A percentile compares a stretch with the other conserved stretches of the same genome.
Evolutionary conservation across 208 protist species (phyloP).

Genomic region (Leishmania tropica): DNA sequence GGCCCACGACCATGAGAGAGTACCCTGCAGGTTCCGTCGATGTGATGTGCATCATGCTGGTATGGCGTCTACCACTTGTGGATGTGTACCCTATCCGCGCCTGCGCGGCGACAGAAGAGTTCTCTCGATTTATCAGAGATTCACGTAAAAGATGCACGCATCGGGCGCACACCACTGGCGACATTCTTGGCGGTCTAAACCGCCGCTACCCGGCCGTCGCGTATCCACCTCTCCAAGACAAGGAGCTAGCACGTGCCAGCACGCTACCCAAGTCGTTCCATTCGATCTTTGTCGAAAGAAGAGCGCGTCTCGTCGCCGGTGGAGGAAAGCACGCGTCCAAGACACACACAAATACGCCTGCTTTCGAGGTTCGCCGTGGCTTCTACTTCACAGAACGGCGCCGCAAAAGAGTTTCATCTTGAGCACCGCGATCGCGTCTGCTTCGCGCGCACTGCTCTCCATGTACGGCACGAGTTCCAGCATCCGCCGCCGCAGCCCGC

Average conservation of each 20-base stretch:
- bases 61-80: background rate
- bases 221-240: too few relatives aligned
- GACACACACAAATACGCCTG: background rate
- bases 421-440: conserved; percentile 3
- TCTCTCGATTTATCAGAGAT: background rate
- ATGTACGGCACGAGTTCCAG: conserved; percentile 8
- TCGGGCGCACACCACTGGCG: background rate
- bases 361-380: background rate
- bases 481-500: background rate
- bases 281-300: background rate
- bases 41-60: background rate
- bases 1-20: background rate
- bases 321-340: background rate
- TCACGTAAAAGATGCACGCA: background rate
- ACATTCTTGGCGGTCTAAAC: background rate
- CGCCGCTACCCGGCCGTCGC: background rate
- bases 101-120: background rate
- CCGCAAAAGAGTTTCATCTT: conserved; percentile 23
- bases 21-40: background rate
- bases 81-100: background rate
- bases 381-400: background rate
- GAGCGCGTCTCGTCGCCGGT: background rate
- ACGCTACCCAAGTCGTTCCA: background rate
- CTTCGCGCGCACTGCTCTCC: background rate
- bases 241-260: background rate